Conservation (phyloP, 306 rosid genomes). For the Hippophae gyantsensis region DNA sequence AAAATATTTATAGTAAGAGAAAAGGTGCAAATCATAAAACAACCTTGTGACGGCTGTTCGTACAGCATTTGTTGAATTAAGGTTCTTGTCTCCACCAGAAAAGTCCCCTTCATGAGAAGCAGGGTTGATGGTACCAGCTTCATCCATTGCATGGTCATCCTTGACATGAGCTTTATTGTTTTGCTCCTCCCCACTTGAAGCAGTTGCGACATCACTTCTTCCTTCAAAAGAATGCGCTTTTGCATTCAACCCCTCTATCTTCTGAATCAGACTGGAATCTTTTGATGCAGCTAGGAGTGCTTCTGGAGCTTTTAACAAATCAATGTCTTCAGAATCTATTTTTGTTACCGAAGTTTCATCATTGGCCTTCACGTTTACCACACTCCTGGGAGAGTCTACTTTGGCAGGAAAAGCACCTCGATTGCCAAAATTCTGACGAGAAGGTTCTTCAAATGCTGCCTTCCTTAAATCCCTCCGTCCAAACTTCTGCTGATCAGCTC, state of each 20-base stretch:
- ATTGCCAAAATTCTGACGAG: slow-evolving; percentile 36
- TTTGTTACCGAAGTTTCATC: slow-evolving; percentile 40
- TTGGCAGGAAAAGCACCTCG: slow-evolving; percentile 31
- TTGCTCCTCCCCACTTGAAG: slow-evolving; percentile 41
- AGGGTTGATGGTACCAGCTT: slow-evolving; percentile 27
- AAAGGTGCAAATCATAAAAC: slow-evolving; percentile 26
- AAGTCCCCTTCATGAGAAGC: slow-evolving; percentile 29
- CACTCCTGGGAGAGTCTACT: slow-evolving; percentile 32
- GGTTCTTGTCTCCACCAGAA: slow-evolving; percentile 37
- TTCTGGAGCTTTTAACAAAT: slow-evolving; percentile 31
- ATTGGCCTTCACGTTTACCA: slow-evolving; percentile 24
- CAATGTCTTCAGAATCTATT: slow-evolving; percentile 33
- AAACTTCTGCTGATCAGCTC: slow-evolving; percentile 40
- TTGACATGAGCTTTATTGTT: slow-evolving; percentile 31
- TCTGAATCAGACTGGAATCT: slow-evolving; percentile 67
- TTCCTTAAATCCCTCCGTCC: slow-evolving; percentile 38
- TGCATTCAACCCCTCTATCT: slow-evolving; percentile 90
- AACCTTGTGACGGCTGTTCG: slow-evolving; percentile 57
- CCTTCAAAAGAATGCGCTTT: slow-evolving; percentile 60
- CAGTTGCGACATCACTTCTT: slow-evolving; percentile 36
- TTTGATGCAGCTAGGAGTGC: slow-evolving; percentile 37
- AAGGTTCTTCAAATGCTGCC: slow-evolving; percentile 29
- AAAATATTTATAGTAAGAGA: slow-evolving; percentile 19
- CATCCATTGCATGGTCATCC: slow-evolving; percentile 32
- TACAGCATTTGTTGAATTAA: slow-evolving; percentile 25